Evolutionary conservation across 2,329 filamentous ascomycete species (phyloP).

Genomic region (Hymenoscyphus fraxineus): DNA sequence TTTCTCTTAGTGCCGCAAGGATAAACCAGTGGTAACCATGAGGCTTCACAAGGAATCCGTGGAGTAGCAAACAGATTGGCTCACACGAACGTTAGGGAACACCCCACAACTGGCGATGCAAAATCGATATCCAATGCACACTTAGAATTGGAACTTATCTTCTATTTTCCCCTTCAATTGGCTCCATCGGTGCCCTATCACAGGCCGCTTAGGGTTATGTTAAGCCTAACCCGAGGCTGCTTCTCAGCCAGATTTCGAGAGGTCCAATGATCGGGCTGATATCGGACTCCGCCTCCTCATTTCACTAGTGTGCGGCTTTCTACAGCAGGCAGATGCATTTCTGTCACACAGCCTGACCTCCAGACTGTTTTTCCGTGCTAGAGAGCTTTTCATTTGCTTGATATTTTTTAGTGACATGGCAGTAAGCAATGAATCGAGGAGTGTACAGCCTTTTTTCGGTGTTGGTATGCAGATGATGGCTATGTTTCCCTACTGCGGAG

Average conservation of each 20-base stretch:
- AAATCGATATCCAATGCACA: background rate
- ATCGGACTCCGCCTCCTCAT: constrained; percentile 1
- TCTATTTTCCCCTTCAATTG: background rate
- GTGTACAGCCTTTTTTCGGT: background rate
- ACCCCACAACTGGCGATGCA: background rate
- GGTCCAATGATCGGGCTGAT: background rate
- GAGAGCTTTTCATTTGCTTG: background rate
- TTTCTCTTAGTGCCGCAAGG: too few species aligned
- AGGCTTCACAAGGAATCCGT: too few species aligned
- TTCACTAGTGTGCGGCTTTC: too few species aligned
- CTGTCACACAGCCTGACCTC: background rate
- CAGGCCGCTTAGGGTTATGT: background rate
- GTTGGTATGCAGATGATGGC: background rate
- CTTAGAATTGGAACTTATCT: background rate
- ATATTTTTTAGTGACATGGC: background rate
- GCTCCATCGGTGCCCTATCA: background rate
- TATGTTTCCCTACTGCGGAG: background rate
- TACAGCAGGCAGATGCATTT: constrained; percentile 1
- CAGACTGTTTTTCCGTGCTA: background rate
- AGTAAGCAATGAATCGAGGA: background rate
- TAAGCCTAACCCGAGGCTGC: background rate
- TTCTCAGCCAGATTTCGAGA: constrained; percentile 2
- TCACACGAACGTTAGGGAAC: background rate
- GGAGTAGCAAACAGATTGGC: too few species aligned
- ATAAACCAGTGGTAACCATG: too few species aligned